Evolutionary conservation across 2,329 filamentous ascomycete species (phyloP).

Genomic region (Nigrospora oryzae): DNA sequence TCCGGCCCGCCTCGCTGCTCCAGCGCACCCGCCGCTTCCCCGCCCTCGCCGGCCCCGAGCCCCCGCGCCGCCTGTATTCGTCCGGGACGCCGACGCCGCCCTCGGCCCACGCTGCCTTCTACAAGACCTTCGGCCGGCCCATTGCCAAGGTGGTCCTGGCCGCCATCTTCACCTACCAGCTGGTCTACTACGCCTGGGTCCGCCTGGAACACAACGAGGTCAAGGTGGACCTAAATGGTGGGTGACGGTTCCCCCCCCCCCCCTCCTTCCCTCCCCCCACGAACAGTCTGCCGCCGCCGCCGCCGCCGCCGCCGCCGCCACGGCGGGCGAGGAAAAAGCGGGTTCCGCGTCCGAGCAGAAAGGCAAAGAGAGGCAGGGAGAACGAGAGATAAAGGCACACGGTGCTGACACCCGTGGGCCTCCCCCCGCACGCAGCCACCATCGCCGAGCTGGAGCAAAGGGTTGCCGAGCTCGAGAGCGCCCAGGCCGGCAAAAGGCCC

Average conservation of each 20-base stretch:
- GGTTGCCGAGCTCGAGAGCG: constrained; percentile 1
- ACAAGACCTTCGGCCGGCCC: constrained; percentile 65
- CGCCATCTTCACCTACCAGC: constrained; percentile 70
- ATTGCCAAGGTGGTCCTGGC: constrained; percentile 66
- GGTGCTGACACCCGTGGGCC: not conserved
- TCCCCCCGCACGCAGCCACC: not conserved
- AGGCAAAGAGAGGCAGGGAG: not conserved
- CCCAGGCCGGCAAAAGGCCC: constrained; percentile 1
- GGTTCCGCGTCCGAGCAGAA: too few species aligned
- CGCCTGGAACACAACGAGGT: constrained; percentile 67
- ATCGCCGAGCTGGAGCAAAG: constrained; percentile 3
- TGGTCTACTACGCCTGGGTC: constrained; percentile 66
- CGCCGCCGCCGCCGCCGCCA: too few species aligned
- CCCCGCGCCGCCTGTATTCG: not conserved
- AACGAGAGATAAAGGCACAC: not conserved
- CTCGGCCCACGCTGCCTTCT: constrained; percentile 51
- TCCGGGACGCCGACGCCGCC: not conserved
- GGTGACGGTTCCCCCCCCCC: constrained; percentile 8
- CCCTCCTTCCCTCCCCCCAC: too few species aligned
- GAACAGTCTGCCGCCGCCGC: too few species aligned
- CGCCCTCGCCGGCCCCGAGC: not conserved
- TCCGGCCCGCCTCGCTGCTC: too few species aligned
- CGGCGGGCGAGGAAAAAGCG: too few species aligned
- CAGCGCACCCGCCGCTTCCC: too few species aligned
- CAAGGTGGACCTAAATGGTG: constrained; percentile 49